Conservation (phyloP, 768 basidiomycete species). For the Mycena albidolilacea region DNA sequence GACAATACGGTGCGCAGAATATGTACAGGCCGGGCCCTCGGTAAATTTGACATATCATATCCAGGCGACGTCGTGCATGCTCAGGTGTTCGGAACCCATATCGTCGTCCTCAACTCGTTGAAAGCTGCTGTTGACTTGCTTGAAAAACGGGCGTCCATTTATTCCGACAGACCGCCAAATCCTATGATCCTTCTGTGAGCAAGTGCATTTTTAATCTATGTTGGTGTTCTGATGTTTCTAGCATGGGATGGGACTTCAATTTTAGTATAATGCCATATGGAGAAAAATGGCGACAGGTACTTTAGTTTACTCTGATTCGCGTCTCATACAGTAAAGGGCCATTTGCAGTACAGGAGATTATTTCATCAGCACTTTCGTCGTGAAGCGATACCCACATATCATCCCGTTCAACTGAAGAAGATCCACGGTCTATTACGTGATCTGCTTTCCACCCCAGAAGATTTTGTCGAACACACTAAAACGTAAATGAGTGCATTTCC, state of each 20-base stretch:
- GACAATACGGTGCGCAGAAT: conserved; percentile 45
- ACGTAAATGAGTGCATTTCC: too few relatives aligned
- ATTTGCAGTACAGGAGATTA: conserved; percentile 41
- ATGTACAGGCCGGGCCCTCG: neutral
- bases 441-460: conserved; percentile 38
- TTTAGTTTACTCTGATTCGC: neutral
- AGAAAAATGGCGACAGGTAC: conserved; percentile 45
- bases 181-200: conserved; percentile 19
- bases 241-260: conserved; percentile 53
- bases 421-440: conserved; percentile 39
- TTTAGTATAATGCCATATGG: conserved; percentile 47
- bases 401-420: conserved; percentile 42
- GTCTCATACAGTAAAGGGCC: neutral
- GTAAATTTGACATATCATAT: neutral
- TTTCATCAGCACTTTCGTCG: conserved; percentile 48
- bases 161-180: conserved; percentile 12
- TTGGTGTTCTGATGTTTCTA: conserved; percentile 24
- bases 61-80: conserved; percentile 14
- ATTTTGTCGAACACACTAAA: too few relatives aligned
- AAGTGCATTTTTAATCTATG: neutral
- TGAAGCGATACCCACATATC: conserved; percentile 38
- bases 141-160: conserved; percentile 10
- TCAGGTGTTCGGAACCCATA: neutral
- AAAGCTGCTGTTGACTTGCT: conserved; percentile 14
- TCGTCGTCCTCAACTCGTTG: conserved; percentile 11